Evolutionary conservation across 176 grass and related monocot species (phyloP).

Genomic region (Aegilops bicornis): DNA sequence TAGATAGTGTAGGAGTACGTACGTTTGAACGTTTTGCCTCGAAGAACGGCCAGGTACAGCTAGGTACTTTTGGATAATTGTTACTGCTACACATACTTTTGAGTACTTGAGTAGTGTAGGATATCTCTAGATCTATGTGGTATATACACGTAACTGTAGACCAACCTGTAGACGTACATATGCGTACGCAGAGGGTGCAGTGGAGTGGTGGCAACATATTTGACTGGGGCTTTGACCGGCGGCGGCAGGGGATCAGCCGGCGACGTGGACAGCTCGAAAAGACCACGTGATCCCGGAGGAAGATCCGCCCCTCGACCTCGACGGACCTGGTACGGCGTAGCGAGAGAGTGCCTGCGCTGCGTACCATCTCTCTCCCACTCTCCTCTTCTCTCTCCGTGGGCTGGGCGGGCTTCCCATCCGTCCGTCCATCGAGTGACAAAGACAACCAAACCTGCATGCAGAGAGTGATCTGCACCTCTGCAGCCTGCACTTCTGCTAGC

Average conservation of each 20-base stretch:
- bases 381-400: too few relatives aligned
- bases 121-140: not conserved
- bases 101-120: not conserved
- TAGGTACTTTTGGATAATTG: too few relatives aligned
- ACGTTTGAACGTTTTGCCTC: conserved; percentile 9
- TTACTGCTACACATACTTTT: not conserved
- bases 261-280: conserved; percentile 52
- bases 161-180: not conserved
- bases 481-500: not conserved
- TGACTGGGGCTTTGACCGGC: conserved; percentile 58
- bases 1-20: not conserved
- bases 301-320: conserved; percentile 26
- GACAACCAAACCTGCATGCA: conserved; percentile 29
- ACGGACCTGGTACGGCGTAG: not conserved
- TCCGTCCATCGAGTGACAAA: conserved; percentile 5
- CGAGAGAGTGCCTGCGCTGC: not conserved
- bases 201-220: not conserved
- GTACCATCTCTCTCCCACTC: not conserved
- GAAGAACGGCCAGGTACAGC: not conserved
- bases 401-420: conserved; percentile 9
- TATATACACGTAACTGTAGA: not conserved
- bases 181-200: not conserved
- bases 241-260: conserved; percentile 46
- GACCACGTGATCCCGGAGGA: conserved; percentile 62
- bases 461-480: not conserved